A percentile compares a stretch with the other conserved stretches of the same genome.
Conservation (phyloP, 116 monocot genomes). For the Trichopus zeylanicus region DNA sequence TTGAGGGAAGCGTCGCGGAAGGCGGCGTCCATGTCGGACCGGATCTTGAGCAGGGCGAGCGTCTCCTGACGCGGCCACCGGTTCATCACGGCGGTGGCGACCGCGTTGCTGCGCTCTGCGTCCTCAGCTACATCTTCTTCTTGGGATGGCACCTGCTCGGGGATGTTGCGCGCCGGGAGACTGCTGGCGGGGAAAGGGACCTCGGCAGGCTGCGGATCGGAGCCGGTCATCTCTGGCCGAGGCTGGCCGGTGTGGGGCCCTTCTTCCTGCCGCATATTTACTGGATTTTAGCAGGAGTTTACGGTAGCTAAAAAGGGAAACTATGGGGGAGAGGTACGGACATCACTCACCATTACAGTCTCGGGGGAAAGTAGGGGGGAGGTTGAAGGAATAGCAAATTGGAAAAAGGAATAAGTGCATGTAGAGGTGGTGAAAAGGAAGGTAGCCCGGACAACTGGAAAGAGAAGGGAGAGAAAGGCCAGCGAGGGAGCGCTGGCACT, state of each 20-base stretch:
- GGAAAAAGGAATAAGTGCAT: constrained; percentile 25
- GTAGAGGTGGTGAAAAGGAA: constrained; percentile 38
- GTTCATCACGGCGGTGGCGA: too few species aligned
- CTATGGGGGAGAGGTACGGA: constrained; percentile 1
- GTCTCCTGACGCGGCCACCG: constrained; percentile 88
- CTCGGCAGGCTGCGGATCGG: constrained; percentile 17
- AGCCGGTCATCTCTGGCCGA: constrained; percentile 28
- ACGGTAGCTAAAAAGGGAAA: neutral
- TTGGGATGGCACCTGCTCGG: constrained; percentile 19
- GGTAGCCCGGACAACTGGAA: constrained; percentile 35
- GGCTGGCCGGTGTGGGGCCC: constrained; percentile 43
- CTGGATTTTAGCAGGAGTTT: neutral
- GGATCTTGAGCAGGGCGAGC: constrained; percentile 77
- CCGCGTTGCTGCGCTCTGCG: constrained; percentile 18
- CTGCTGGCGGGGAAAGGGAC: constrained; percentile 56
- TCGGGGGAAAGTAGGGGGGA: constrained; percentile 11
- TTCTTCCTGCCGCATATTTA: constrained; percentile 62
- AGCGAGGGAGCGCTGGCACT: too few species aligned
- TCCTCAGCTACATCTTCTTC: constrained; percentile 33
- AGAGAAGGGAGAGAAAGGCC: constrained; percentile 3
- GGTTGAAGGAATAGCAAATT: constrained; percentile 15
- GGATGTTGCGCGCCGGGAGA: constrained; percentile 31
- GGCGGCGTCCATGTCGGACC: constrained; percentile 87
- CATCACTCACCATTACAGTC: constrained; percentile 5
- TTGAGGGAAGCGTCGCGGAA: constrained; percentile 88